Evolutionary conservation across 1,284 basidiomycete species (phyloP).

Genomic region (Microbotryomycetes sp.): DNA sequence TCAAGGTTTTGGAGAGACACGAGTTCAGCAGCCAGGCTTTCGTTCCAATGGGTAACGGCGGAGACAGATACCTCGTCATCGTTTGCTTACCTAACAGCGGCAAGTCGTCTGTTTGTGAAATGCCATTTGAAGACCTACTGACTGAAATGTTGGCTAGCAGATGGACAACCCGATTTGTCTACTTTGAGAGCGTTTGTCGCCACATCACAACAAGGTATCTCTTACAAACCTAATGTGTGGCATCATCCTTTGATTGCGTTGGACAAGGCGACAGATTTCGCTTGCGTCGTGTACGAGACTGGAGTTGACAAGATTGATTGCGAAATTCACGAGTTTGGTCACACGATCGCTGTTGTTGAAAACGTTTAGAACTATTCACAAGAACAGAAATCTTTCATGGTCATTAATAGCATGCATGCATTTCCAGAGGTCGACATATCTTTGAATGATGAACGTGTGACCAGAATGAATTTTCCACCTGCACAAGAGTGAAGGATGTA

Average conservation of each 20-base stretch:
- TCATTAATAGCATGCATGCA: too few relatives aligned
- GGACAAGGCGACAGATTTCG: slow-evolving; percentile 37
- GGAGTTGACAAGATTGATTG: slow-evolving; percentile 54
- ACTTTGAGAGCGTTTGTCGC: slow-evolving; percentile 75
- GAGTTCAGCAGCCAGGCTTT: slow-evolving; percentile 59
- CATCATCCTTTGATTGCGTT: slow-evolving; percentile 51
- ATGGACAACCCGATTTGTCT: slow-evolving; percentile 66
- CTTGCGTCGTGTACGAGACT: slow-evolving; percentile 39
- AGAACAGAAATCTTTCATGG: background rate
- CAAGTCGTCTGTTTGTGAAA: slow-evolving; percentile 24
- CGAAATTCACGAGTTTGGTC: slow-evolving; percentile 59
- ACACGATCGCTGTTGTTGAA: slow-evolving; percentile 33
- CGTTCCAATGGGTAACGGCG: slow-evolving; percentile 66
- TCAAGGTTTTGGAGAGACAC: slow-evolving; percentile 66
- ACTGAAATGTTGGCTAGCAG: slow-evolving; percentile 33
- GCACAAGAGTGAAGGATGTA: too few relatives aligned
- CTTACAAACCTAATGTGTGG: slow-evolving; percentile 76
- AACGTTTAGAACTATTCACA: too few relatives aligned
- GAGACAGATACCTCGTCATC: slow-evolving; percentile 63
- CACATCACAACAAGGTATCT: slow-evolving; percentile 68
- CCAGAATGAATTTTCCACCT: too few relatives aligned
- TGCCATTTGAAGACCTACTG: background rate
- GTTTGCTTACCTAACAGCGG: slow-evolving; percentile 64
- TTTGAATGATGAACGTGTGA: too few relatives aligned
- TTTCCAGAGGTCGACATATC: too few relatives aligned